A percentile compares a stretch with the other conserved stretches of the same genome.
Evolutionary conservation across 805 yeast genomes (phyloP).

Genomic region (Nakazawaea peltata): DNA sequence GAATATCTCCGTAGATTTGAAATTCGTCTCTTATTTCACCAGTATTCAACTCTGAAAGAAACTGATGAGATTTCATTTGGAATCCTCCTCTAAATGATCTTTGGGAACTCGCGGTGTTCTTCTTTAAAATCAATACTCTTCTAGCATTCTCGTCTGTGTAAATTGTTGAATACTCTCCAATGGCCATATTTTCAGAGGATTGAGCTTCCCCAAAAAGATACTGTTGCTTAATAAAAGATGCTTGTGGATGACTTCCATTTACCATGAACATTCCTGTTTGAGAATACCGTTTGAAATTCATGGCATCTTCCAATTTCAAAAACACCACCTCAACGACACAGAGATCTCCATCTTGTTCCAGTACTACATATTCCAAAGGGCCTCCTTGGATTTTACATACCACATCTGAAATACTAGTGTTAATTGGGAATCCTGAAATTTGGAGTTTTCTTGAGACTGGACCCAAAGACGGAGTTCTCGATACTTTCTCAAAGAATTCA

Average conservation of each 20-base stretch:
- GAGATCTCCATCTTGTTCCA: constrained; percentile 11
- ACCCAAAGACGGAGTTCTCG: too few relatives aligned
- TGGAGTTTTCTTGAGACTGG: too few relatives aligned
- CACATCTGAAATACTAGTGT: too few relatives aligned
- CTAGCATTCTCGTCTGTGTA: constrained; percentile 42
- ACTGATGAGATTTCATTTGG: too few relatives aligned
- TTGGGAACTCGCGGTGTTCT: constrained; percentile 17
- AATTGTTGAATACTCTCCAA: too few relatives aligned
- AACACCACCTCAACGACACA: too few relatives aligned
- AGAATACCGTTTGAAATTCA: constrained; percentile 41
- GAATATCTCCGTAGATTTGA: constrained; percentile 44
- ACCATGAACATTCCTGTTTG: constrained; percentile 45
- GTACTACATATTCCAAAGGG: constrained; percentile 46
- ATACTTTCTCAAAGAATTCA: too few relatives aligned
- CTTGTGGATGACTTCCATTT: constrained; percentile 45
- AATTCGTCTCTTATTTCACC: constrained; percentile 42
- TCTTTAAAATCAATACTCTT: constrained; percentile 46
- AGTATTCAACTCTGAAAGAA: constrained; percentile 39
- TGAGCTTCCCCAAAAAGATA: constrained; percentile 14
- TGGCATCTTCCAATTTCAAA: constrained; percentile 44
- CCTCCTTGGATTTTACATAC: too few relatives aligned
- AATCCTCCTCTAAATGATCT: constrained; percentile 27
- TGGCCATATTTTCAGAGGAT: constrained; percentile 15
- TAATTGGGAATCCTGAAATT: too few relatives aligned
- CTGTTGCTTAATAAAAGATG: constrained; percentile 3